These are phyloP conservation scores for Candida schatavii DNA, from an alignment of 805 yeast species.

Conservation along the genomic window DNA sequence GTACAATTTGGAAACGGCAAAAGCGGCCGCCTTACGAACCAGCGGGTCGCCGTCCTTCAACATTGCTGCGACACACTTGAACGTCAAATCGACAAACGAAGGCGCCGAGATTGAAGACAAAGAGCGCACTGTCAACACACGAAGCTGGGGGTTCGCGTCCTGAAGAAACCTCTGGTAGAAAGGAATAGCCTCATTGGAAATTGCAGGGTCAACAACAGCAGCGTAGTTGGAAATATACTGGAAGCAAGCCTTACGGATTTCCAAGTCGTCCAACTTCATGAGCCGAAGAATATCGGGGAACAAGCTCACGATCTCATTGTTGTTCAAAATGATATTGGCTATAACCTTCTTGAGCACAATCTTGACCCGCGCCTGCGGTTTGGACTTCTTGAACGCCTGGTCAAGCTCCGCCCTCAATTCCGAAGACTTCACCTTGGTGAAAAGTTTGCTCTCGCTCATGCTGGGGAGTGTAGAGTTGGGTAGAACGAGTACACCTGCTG, in stretches of 20 bases:
- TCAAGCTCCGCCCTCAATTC: conserved; percentile 42
- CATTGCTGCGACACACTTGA: conserved; percentile 33
- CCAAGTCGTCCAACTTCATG: conserved; percentile 59
- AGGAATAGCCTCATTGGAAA: conserved; percentile 47
- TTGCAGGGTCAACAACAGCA: conserved; percentile 51
- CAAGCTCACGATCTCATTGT: conserved; percentile 66
- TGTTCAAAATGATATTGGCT: conserved; percentile 82
- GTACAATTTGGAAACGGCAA: conserved; percentile 64
- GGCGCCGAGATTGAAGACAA: conserved; percentile 56
- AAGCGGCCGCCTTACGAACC: conserved; percentile 69
- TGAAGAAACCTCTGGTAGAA: conserved; percentile 48
- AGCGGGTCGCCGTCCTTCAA: conserved; percentile 50
- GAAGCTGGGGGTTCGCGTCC: conserved; percentile 45
- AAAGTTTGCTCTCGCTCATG: conserved; percentile 40
- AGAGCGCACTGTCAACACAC: conserved; percentile 64
- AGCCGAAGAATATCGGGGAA: conserved; percentile 60
- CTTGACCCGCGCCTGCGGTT: conserved; percentile 36
- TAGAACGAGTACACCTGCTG: neutral
- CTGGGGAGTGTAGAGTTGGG: neutral
- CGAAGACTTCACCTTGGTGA: conserved; percentile 35
- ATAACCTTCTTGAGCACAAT: conserved; percentile 61
- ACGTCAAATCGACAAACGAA: conserved; percentile 48
- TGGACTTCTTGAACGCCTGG: conserved; percentile 41
- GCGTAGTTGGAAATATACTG: conserved; percentile 64
- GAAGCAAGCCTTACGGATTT: conserved; percentile 68